Evolutionary conservation across 306 rosid genomes (phyloP).

Genomic region (Bauhinia variegata): DNA sequence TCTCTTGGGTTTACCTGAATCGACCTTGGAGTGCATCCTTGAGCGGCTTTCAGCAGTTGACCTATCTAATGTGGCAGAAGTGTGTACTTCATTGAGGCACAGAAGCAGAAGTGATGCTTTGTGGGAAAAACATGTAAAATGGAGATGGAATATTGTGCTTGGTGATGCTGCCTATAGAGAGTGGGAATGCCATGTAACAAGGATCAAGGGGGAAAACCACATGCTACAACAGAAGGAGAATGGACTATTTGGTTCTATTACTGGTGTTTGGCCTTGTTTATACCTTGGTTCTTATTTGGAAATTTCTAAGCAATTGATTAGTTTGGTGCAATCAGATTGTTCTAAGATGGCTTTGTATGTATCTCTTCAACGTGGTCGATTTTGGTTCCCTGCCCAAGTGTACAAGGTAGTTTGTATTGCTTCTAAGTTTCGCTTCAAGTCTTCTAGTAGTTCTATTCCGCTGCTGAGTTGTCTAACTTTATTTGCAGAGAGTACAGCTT

Average conservation of each 20-base stretch:
- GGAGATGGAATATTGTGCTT: constrained; percentile 51
- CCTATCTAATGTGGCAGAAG: constrained; percentile 50
- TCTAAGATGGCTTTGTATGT: constrained; percentile 51
- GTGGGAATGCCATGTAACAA: constrained; percentile 41
- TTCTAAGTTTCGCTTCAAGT: too few species aligned
- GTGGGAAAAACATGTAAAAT: constrained; percentile 52
- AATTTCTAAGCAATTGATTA: constrained; percentile 12
- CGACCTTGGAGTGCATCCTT: constrained; percentile 51
- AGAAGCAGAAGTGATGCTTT: constrained; percentile 50
- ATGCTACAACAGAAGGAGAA: constrained; percentile 19
- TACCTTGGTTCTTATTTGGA: constrained; percentile 33
- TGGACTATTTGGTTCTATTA: constrained; percentile 31
- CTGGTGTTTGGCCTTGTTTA: constrained; percentile 9
- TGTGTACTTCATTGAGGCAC: constrained; percentile 51
- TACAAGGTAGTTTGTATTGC: constrained; percentile 46
- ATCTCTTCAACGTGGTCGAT: constrained; percentile 52
- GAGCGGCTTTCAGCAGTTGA: constrained; percentile 55
- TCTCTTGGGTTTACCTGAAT: constrained; percentile 60
- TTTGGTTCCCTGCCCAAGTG: constrained; percentile 70
- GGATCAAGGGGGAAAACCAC: constrained; percentile 23
- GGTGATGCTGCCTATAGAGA: constrained; percentile 44
- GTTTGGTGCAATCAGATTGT: constrained; percentile 19
- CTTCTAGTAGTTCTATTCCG: too few species aligned
- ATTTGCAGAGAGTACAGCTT: constrained; percentile 44
- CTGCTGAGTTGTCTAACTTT: neutral